These are phyloP conservation scores for Trametes punicea DNA, from an alignment of 768 basidiomycete species.

Conservation along the genomic window DNA sequence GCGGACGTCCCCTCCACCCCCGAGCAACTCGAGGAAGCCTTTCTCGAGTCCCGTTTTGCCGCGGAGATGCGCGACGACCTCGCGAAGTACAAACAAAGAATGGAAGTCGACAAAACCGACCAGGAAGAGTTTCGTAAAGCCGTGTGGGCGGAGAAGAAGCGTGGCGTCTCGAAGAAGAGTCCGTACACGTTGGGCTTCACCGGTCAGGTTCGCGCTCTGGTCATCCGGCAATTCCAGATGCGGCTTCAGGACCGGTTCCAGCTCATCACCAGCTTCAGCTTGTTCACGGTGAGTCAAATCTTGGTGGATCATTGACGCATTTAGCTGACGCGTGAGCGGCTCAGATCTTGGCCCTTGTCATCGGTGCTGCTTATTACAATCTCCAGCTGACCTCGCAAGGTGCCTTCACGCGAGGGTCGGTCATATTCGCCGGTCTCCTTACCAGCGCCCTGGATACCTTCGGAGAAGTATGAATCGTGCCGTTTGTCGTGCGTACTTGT, in stretches of 20 bases:
- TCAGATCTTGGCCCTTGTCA: constrained; percentile 55
- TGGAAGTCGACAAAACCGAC: constrained; percentile 61
- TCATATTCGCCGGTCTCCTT: constrained; percentile 70
- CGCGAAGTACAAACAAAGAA: constrained; percentile 50
- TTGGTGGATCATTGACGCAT: constrained; percentile 23
- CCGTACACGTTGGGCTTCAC: constrained; percentile 81
- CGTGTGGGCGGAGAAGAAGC: constrained; percentile 73
- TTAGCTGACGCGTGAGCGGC: not conserved
- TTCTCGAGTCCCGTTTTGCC: constrained; percentile 45
- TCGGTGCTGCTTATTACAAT: constrained; percentile 74
- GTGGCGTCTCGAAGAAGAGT: constrained; percentile 70
- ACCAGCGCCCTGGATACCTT: constrained; percentile 71
- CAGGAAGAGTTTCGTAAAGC: constrained; percentile 77
- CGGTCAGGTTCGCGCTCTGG: constrained; percentile 69
- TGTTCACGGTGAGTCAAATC: constrained; percentile 47
- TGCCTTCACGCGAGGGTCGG: constrained; percentile 83
- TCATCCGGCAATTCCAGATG: constrained; percentile 70
- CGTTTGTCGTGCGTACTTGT: not conserved
- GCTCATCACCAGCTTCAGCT: constrained; percentile 62
- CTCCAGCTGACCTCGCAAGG: constrained; percentile 72
- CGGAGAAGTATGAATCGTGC: constrained; percentile 45
- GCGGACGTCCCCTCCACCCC: constrained; percentile 65
- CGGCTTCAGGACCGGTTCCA: constrained; percentile 77
- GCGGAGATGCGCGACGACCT: constrained; percentile 43
- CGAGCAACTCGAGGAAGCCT: constrained; percentile 63